Evolutionary conservation across 2,329 filamentous ascomycete genomes (phyloP).

Genomic region (Pezicula radicicola): DNA sequence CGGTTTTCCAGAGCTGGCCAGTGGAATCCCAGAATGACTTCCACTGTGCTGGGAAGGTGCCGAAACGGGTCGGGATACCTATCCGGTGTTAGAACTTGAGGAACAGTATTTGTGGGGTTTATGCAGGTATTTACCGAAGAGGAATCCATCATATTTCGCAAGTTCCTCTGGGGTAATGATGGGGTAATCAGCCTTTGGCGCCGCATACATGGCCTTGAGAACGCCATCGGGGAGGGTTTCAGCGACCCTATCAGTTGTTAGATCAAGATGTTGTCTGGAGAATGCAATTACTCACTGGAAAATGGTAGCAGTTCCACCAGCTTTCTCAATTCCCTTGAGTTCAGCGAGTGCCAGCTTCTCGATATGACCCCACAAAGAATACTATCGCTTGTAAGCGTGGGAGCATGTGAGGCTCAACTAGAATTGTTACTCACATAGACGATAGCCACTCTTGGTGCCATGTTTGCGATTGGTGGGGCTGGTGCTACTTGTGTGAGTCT

Average conservation of each 20-base stretch:
- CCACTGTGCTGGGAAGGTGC: slow-evolving; percentile 96
- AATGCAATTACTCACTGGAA: slow-evolving; percentile 51
- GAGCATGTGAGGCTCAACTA: slow-evolving; percentile 15
- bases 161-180: slow-evolving; percentile 58
- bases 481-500: no score
- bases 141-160: slow-evolving; percentile 78
- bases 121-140: slow-evolving; percentile 57
- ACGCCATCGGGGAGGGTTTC: slow-evolving; percentile 88
- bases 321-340: slow-evolving; percentile 83
- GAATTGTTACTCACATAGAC: slow-evolving; percentile 60
- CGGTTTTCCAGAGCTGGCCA: slow-evolving; percentile 77
- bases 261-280: slow-evolving; percentile 7
- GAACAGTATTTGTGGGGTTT: no score
- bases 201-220: slow-evolving; percentile 86
- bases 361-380: slow-evolving; percentile 94
- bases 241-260: slow-evolving; percentile 42
- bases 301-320: slow-evolving; percentile 77
- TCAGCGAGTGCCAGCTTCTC: slow-evolving; percentile 81
- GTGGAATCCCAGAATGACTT: slow-evolving; percentile 86
- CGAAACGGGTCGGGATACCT: slow-evolving; percentile 84
- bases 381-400: slow-evolving; percentile 46
- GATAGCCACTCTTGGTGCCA: slow-evolving; percentile 91
- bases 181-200: slow-evolving; percentile 68
- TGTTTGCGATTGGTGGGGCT: slow-evolving; percentile 29
- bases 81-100: no score